Evolutionary conservation across 2,329 filamentous ascomycete species (phyloP), one percentile per base, ranked within the genome.

Genomic region (Alternaria postmessia): DNA sequence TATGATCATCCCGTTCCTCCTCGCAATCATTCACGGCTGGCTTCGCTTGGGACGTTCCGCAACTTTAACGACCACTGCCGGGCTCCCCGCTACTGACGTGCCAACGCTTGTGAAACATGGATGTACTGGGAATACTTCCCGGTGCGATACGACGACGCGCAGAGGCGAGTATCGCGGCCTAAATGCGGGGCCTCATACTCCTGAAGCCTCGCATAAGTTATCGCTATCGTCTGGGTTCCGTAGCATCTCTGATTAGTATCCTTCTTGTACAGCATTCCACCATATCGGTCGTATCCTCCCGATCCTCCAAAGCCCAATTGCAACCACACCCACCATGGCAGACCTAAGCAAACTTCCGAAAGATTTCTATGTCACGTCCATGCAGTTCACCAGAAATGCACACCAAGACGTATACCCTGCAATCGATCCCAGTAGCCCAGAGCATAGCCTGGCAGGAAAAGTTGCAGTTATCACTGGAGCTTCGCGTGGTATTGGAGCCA

Each of bases 391-490:
- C 1, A 41, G 51, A 20, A 58, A 44, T 28, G 58, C 61, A 7
- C 77, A 81, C 54, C 75, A 68, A 6, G 72, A 78, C 51, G 61
- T 67, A 11, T 82, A 83, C 57, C 75, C 78, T 14, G 69, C 79
- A 16, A 78, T 81, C 47, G 73, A 81, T 46, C 80, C 78, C 8
- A 66, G 72, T 18, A 59, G 55, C 5, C 71, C 77, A 8, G 65
- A 67, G 1, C 66, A 75, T 26, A 76, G 67, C 20, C 71, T 77
- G 44, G 66, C 64, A 5, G 79, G 78, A 16, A 80, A 78, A 58
- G 75, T 79, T 3, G 66, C 74, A 20, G 66, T 80, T 30, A 76
- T 82, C 62, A 81, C 79, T 18, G 80, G 80, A 1, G 79, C 79
- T 1, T 78, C 74, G 43, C 75, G 74, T 22, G 80, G 80, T 5